A percentile compares a stretch with the other conserved stretches of the same genome.
Conservation (phyloP, 2,329 filamentous ascomycete genomes). For the Fusarium poae region DNA sequence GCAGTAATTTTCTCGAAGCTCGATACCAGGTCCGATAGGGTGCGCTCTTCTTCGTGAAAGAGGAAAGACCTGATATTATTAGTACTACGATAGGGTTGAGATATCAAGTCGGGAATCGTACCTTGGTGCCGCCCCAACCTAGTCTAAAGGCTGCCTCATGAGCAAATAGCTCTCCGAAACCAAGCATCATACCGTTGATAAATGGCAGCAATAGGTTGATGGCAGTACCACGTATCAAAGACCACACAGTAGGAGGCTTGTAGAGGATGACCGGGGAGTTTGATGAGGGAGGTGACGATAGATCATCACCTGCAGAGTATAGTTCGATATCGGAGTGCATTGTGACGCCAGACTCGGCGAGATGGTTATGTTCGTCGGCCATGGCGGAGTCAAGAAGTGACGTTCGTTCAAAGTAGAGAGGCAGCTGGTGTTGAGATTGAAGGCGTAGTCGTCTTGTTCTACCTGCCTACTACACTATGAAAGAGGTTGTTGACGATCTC, state of each 20-base stretch:
- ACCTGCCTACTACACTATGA: constrained; percentile 7
- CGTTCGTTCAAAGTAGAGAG: no score
- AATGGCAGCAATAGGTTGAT: constrained; percentile 98
- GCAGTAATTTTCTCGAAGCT: constrained; percentile 75
- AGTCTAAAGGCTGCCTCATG: constrained; percentile 94
- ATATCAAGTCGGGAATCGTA: constrained; percentile 53
- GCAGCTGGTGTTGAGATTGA: neutral
- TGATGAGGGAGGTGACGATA: constrained; percentile 72
- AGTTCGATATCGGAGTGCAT: constrained; percentile 87
- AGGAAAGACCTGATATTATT: constrained; percentile 66
- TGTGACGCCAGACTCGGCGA: constrained; percentile 80
- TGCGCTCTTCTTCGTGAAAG: constrained; percentile 71
- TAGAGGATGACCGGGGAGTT: constrained; percentile 84
- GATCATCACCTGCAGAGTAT: constrained; percentile 76
- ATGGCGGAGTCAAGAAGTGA: constrained; percentile 54
- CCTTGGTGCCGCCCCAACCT: constrained; percentile 95
- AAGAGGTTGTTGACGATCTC: constrained; percentile 45
- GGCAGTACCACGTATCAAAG: constrained; percentile 85
- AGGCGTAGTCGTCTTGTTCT: neutral
- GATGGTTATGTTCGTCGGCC: constrained; percentile 67
- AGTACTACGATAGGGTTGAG: constrained; percentile 7
- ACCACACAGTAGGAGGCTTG: constrained; percentile 88
- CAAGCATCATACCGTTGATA: constrained; percentile 97
- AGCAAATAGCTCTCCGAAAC: constrained; percentile 95
- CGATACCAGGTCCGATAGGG: constrained; percentile 84